A percentile compares a stretch with the other conserved stretches of the same genome.
These are phyloP conservation scores for Microsporum canis DNA, from an alignment of 2,329 filamentous ascomycete genomes.

Conservation along the genomic window DNA sequence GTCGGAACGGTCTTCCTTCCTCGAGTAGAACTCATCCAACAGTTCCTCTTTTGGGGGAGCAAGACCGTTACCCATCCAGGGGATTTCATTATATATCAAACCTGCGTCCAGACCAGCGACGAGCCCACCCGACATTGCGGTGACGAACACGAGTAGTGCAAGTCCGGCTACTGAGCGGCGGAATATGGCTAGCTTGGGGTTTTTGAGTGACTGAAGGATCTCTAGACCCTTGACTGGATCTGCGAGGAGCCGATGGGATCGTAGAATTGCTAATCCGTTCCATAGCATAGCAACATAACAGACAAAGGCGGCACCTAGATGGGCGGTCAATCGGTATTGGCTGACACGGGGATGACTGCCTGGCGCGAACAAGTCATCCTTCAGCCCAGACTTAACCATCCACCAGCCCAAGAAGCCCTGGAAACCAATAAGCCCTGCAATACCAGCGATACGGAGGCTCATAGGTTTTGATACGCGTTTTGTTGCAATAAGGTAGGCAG, in stretches of 20 bases:
- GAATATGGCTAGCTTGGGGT: slow-evolving; percentile 60
- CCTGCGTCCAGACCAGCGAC: slow-evolving; percentile 93
- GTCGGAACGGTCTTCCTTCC: slow-evolving; percentile 65
- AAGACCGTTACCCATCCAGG: slow-evolving; percentile 78
- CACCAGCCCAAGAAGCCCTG: slow-evolving; percentile 97
- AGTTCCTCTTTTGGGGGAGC: slow-evolving; percentile 73
- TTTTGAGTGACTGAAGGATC: slow-evolving; percentile 50
- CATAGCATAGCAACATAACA: slow-evolving; percentile 93
- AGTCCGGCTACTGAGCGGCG: slow-evolving; percentile 61
- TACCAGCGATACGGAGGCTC: slow-evolving; percentile 66
- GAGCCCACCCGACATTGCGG: slow-evolving; percentile 84
- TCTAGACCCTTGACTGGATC: slow-evolving; percentile 53
- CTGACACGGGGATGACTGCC: slow-evolving; percentile 85
- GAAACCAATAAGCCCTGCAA: slow-evolving; percentile 81
- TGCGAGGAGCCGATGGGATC: slow-evolving; percentile 59
- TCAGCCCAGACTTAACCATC: slow-evolving; percentile 97
- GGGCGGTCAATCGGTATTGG: slow-evolving; percentile 83
- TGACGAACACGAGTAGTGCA: slow-evolving; percentile 67
- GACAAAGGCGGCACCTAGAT: slow-evolving; percentile 79
- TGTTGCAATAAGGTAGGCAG: slow-evolving; percentile 74
- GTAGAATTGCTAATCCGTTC: slow-evolving; percentile 73
- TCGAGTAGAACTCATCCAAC: slow-evolving; percentile 74
- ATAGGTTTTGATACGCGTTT: slow-evolving; percentile 67
- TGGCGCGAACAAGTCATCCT: slow-evolving; percentile 87
- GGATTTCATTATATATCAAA: slow-evolving; percentile 98